Base-by-base conservation (phyloP, 352 stramenopile genomes). In the Phytophthora pisi region DNA sequence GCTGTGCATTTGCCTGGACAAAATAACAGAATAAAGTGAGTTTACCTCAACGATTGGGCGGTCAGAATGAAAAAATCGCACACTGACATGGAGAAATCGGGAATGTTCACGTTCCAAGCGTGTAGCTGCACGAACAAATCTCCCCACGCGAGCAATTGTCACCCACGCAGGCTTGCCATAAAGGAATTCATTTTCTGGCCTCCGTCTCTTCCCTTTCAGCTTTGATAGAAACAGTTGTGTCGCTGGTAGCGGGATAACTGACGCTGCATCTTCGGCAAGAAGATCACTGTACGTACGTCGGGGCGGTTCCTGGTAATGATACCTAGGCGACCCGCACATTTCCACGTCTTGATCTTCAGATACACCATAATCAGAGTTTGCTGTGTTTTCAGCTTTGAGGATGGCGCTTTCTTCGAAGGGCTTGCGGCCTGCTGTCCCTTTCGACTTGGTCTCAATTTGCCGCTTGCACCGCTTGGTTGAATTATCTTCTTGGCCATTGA, bases 201-300 rank as follows among this genome's bases (percentile, higher is more conserved):
- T 72, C 16, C 51, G 68, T 10, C 74, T 72, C 49, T 90, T 89
- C 10, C 79, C 78, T 53, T 89, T 88, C 18, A 92, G 62, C 23
- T 79, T 89, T 2, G 79, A 74, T 13, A 88, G 57, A 66, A 91
- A 91, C 3, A 70, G 61, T 18, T 88, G 74, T 7, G 81, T 91
- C 6, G 79, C 83, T 31, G 83, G 81, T 9, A 91, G 61, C 36
- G 81, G 81, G 5, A 59, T 72, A 47, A 72, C 43, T 6, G 34
- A 23, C 45, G 23, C 51, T 42, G 54, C 31, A 40, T 66, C 47
- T 5, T 60, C 55, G 24, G 4, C 38, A 5, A 61, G 38, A 49
- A 57, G n/a, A 23, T 67, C 61, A 36, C 34, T 59, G 28, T 34
- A 62, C 24, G 31, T 13, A 18, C 23, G 36, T 2, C 23, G 10